These are phyloP conservation scores for Trypanosoma lewisi DNA, from an alignment of 208 protist species.

Conservation along the genomic window DNA sequence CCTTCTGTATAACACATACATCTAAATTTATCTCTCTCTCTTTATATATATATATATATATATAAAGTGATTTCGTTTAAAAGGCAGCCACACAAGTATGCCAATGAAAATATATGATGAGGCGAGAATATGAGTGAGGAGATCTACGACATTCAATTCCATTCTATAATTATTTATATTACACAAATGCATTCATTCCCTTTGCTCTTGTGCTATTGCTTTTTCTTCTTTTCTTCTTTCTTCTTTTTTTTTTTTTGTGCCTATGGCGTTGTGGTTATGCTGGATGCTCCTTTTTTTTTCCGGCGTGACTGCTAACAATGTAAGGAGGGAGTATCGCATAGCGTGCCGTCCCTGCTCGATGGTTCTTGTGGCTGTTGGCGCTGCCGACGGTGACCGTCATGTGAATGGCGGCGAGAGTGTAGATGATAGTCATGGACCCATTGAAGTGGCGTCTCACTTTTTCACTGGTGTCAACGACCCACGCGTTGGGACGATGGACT, in stretches of 20 bases:
- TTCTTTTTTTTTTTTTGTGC: constrained; percentile 6
- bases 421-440: constrained; percentile 6
- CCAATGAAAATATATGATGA: no score
- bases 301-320: neutral
- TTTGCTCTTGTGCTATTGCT: neutral
- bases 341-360: neutral
- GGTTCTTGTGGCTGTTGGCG: neutral
- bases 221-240: neutral
- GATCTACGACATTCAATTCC: no score
- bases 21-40: no score
- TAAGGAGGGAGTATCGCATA: neutral
- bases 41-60: no score
- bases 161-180: no score
- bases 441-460: constrained; percentile 44
- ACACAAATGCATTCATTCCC: no score
- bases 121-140: no score
- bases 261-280: neutral
- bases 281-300: neutral
- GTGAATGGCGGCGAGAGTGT: no score
- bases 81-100: no score
- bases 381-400: neutral
- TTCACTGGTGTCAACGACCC: constrained; percentile 72
- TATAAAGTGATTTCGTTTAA: no score
- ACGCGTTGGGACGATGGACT: constrained; percentile 67
- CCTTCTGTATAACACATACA: no score